Percentiles rank a stretch among this genome's conserved stretches.
These are phyloP conservation scores for Parmelia sp. DNA, from an alignment of 495 filamentous ascomycete genomes.

Conservation along the genomic window DNA sequence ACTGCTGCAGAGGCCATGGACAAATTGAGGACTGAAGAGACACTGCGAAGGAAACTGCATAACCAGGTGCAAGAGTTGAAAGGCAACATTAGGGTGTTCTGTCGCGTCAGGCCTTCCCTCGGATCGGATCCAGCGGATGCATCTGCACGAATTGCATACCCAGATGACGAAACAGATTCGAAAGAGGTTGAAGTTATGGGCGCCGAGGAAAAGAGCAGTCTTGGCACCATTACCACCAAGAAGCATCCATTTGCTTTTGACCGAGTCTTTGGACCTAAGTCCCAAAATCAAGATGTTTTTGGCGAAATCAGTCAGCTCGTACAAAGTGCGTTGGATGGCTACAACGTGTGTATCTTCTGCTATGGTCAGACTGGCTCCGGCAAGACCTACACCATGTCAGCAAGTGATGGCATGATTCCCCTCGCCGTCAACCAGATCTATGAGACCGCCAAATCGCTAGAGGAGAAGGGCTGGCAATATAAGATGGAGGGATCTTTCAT, in stretches of 20 bases:
- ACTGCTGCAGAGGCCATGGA: slow-evolving; percentile 64
- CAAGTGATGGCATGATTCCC: slow-evolving; percentile 90
- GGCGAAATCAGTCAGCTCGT: slow-evolving; percentile 96
- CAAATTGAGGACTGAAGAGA: slow-evolving; percentile 87
- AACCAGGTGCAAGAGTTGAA: slow-evolving; percentile 99
- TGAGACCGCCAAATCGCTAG: slow-evolving; percentile 68
- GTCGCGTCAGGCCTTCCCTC: slow-evolving; percentile 82
- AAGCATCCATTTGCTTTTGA: slow-evolving; percentile 87
- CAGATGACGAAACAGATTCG: slow-evolving; percentile 67
- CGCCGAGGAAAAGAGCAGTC: slow-evolving; percentile 72
- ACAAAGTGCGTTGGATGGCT: slow-evolving; percentile 91
- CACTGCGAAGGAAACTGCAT: slow-evolving; percentile 82
- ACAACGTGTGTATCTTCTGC: slow-evolving; percentile 99
- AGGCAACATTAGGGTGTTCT: slow-evolving; percentile 98
- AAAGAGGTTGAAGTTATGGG: slow-evolving; percentile 82
- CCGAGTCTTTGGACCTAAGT: slow-evolving; percentile 74
- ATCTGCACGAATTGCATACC: slow-evolving; percentile 65
- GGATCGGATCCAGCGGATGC: slow-evolving; percentile 48
- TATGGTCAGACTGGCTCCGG: slow-evolving; percentile 97
- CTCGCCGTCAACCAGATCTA: slow-evolving; percentile 90
- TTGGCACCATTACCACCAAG: slow-evolving; percentile 67
- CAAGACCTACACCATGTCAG: slow-evolving; percentile 96
- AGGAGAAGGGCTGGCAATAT: slow-evolving; percentile 91
- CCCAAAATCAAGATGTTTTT: slow-evolving; percentile 82
- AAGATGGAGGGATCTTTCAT: slow-evolving; percentile 92